These are phyloP conservation scores for Komagataella kurtzmanii DNA, from an alignment of 805 yeast genomes.

Conservation along the genomic window DNA sequence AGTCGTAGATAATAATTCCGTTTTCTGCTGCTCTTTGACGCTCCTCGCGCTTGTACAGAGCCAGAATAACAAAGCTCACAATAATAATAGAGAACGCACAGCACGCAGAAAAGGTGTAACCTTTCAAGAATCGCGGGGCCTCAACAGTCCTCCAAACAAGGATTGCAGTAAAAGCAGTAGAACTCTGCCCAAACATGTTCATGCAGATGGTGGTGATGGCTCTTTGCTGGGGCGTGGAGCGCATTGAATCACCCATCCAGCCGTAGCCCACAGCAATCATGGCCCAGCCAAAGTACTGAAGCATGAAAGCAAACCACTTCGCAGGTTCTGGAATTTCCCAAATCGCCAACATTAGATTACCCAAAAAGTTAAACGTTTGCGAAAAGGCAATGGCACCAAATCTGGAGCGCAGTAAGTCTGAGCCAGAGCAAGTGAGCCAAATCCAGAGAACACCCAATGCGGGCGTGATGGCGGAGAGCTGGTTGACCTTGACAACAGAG, in stretches of 20 bases:
- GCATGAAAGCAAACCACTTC: constrained; percentile 52
- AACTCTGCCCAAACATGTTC: constrained; percentile 32
- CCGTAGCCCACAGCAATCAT: constrained; percentile 50
- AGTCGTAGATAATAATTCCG: constrained; percentile 1
- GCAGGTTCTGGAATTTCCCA: constrained; percentile 48
- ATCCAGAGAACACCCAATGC: constrained; percentile 42
- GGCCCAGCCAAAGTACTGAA: constrained; percentile 49
- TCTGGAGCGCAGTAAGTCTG: constrained; percentile 38
- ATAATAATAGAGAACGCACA: constrained; percentile 16
- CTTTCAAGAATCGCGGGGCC: constrained; percentile 41
- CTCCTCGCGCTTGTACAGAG: neutral
- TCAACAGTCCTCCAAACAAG: constrained; percentile 35
- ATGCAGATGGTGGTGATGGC: constrained; percentile 43
- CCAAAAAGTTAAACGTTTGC: constrained; percentile 38
- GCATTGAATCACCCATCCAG: constrained; percentile 41
- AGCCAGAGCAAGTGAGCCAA: constrained; percentile 30
- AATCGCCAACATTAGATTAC: constrained; percentile 39
- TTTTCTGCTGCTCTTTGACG: neutral
- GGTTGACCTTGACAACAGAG: constrained; percentile 29
- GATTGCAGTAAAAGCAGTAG: constrained; percentile 20
- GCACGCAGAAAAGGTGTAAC: constrained; percentile 35
- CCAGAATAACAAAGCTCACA: neutral
- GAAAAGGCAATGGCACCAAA: constrained; percentile 42
- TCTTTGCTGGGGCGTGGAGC: constrained; percentile 41
- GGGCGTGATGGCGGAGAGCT: constrained; percentile 42